Conservation (phyloP, 768 basidiomycete genomes). For the Pulveroboletus frians region DNA sequence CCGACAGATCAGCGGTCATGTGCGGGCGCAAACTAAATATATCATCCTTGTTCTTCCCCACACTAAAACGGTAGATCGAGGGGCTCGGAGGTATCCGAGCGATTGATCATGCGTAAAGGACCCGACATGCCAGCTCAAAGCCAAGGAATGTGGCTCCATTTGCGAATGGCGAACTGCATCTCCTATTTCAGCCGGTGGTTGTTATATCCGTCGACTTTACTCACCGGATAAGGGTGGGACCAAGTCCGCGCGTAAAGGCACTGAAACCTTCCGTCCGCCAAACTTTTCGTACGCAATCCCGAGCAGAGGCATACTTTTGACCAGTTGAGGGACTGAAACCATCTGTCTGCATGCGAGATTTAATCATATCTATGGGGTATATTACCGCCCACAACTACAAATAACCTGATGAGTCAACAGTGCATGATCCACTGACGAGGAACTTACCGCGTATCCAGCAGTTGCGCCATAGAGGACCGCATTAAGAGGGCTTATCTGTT, state of each 20-base stretch:
- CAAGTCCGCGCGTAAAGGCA: constrained; percentile 89
- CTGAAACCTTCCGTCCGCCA: constrained; percentile 78
- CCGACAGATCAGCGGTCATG: constrained; percentile 3
- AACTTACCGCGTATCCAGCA: constrained; percentile 84
- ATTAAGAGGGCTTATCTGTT: constrained; percentile 72
- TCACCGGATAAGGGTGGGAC: constrained; percentile 86
- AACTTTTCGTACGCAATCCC: constrained; percentile 79
- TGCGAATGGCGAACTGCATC: constrained; percentile 80
- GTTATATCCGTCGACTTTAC: constrained; percentile 21
- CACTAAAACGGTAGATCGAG: not conserved
- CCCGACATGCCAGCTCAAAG: constrained; percentile 85
- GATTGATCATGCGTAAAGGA: constrained; percentile 41
- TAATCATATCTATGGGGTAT: constrained; percentile 96
- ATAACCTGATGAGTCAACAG: constrained; percentile 6
- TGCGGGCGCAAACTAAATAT: not conserved
- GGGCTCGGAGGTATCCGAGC: not conserved
- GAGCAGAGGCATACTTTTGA: constrained; percentile 75
- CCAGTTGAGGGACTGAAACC: constrained; percentile 70
- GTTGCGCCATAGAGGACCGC: constrained; percentile 85
- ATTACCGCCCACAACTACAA: constrained; percentile 81
- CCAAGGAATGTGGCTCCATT: constrained; percentile 97
- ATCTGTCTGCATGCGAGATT: constrained; percentile 95
- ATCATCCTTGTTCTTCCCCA: constrained; percentile 1
- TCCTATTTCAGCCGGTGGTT: constrained; percentile 3
- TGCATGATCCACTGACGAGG: not conserved